Evolutionary conservation across 805 yeast genomes (phyloP), one percentile per base, ranked within the genome.

Genomic region (Pichia occidentalis): DNA sequence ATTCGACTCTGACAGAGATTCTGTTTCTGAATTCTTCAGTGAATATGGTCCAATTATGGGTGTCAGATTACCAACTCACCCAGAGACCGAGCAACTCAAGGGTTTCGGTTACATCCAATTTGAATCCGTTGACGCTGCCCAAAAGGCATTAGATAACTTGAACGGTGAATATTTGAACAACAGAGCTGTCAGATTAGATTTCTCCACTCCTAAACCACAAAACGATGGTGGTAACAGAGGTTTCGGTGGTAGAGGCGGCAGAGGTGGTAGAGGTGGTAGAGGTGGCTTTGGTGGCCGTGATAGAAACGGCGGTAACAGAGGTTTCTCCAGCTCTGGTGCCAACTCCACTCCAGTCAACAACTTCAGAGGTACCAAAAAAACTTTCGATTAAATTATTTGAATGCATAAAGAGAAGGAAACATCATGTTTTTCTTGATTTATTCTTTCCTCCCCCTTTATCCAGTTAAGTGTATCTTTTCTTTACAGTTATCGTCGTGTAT

Each of bases 51-150:
- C 74, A 46, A 85, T 92, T 45, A 67, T 86, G 39, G 85, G 95
- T 46, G 88, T 87, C 53, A 82, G 98, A 72, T 71, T 92, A 51
- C 98, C 98, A 64, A 90, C 97, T 30, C 94, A 92, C 70, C 97
- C 96, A 58, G 97, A 90, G 65, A 88, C 97, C 49, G 95, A 87
- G 64, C 96, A 90, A 70, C 95, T 95, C 65, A 92, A 92, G 77
- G 98, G 98, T 52, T 92, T 92, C 69, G 98, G 97, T 51, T 92
- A 92, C 67, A 96, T 90, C 42, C 97, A 92, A 70, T 90, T 75
- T 60, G 70, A 83, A 32, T 72, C 81, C 42, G 70, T 84, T 48
- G 97, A 88, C 31, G 95, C 85, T 63, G 97, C 98, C 52, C 75
- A 80, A 65, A 75, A 79, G 45, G 97, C 97, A 40, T 67, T 84